Evolutionary conservation across 352 stramenopile genomes (phyloP), one percentile per base, ranked within the genome.

Genomic region (Saprolegnia diclina): DNA sequence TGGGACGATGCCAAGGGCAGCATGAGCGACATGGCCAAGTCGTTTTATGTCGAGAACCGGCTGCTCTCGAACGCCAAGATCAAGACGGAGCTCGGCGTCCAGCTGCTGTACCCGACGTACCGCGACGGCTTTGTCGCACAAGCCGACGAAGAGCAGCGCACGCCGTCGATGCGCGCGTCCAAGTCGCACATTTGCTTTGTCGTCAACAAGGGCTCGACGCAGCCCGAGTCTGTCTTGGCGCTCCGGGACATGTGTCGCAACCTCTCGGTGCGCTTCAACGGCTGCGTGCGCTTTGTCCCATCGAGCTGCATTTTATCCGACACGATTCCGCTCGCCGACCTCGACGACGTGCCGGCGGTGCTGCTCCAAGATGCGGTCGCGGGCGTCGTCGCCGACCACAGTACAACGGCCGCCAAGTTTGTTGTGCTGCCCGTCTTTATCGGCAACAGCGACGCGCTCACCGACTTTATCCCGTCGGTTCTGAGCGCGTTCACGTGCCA

Each of bases 11-110:
- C 79, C 0, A 77, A 86, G 63, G 68, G 74, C 22, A 79, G 74
- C n/a, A 94, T 96, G 87, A 91, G 79, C 50, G 79, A 82, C 6
- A 95, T 96, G 82, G 85, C 80, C 64, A 89, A 90, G 69, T 88
- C 77, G 11, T 96, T 96, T 65, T 96, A 91, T 56, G 79, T 83
- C 0, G 87, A 96, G 63, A 91, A 80, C 74, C 94, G 92, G 56
- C 76, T 90, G 10, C 82, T 86, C n/a, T 78, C 53, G 56, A 95
- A 94, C 76, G 76, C 71, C 11, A 77, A 82, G 16, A 77, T 96
- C 64, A 91, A 90, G 65, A 62, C 81, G 7, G 85, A 95, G 46
- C 77, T 96, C 1, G 84, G 84, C 14, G 83, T 93, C 42, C 59
- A 74, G 64, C 71, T 95, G 3, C 64, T 73, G 1, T 92, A 95